These are phyloP conservation scores for Lanmaoa rubissima DNA, from an alignment of 768 basidiomycete species.

Conservation along the genomic window DNA sequence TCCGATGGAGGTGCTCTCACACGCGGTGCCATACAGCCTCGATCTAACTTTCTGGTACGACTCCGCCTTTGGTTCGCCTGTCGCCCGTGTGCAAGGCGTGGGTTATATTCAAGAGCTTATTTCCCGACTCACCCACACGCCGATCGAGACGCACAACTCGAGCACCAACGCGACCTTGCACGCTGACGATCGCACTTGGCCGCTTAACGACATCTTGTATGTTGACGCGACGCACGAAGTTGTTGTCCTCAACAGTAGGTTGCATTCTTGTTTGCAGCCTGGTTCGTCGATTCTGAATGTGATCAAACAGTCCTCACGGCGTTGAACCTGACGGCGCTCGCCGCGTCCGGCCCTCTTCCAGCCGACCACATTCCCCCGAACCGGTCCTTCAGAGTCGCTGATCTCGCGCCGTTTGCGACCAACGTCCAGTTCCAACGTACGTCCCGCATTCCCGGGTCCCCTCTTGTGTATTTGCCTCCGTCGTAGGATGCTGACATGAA, in stretches of 20 bases:
- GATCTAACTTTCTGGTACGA: conserved; percentile 45
- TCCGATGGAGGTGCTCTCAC: background rate
- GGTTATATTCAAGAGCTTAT: conserved; percentile 84
- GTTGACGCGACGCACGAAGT: conserved; percentile 92
- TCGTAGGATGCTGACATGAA: background rate
- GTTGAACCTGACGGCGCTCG: conserved; percentile 76
- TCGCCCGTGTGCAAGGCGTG: conserved; percentile 71
- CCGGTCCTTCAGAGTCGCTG: conserved; percentile 67
- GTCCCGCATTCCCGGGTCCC: conserved; percentile 21
- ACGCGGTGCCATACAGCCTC: conserved; percentile 8
- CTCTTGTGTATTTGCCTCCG: background rate
- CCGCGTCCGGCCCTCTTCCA: conserved; percentile 71
- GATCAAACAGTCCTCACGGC: conserved; percentile 67
- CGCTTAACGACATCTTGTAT: conserved; percentile 68
- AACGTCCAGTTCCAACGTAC: conserved; percentile 87
- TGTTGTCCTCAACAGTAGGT: conserved; percentile 79
- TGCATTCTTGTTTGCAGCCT: background rate
- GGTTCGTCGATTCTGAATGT: background rate
- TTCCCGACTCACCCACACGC: conserved; percentile 76
- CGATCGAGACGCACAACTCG: conserved; percentile 67
- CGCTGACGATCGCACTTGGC: conserved; percentile 65
- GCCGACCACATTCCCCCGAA: conserved; percentile 65
- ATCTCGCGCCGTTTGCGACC: conserved; percentile 84
- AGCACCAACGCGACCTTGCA: conserved; percentile 85
- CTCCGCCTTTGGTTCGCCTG: conserved; percentile 79